Evolutionary conservation across 2,329 filamentous ascomycete genomes (phyloP).

Genomic region (Lecanoromycetidae sp.): DNA sequence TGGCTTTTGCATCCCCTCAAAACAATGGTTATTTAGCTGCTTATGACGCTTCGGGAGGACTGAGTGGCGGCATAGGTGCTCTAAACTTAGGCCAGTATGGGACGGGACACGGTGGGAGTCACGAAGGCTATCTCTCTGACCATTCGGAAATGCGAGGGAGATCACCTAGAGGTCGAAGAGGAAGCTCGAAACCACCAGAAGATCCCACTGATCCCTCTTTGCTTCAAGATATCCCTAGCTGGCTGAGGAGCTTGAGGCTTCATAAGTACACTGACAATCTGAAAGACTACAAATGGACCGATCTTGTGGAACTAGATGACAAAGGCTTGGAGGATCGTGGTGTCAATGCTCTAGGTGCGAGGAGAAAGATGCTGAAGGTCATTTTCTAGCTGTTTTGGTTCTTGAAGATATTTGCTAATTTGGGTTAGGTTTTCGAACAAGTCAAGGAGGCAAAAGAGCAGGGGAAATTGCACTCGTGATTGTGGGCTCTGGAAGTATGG

Average conservation of each 20-base stretch:
- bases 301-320: constrained; percentile 82
- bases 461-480: constrained; percentile 56
- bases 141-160: constrained; percentile 89
- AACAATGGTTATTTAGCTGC: constrained; percentile 89
- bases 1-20: constrained; percentile 76
- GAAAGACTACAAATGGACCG: constrained; percentile 94
- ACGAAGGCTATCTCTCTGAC: constrained; percentile 84
- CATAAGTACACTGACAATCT: constrained; percentile 99
- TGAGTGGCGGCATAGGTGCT: constrained; percentile 57
- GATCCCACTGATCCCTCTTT: constrained; percentile 86
- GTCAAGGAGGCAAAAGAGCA: constrained; percentile 71
- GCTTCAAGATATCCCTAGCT: constrained; percentile 88
- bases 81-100: constrained; percentile 63
- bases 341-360: constrained; percentile 85
- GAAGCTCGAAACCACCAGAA: constrained; percentile 94
- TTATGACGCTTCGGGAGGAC: constrained; percentile 62
- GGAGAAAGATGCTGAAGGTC: constrained; percentile 96
- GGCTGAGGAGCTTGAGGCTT: constrained; percentile 84
- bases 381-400: constrained; percentile 20
- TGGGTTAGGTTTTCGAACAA: constrained; percentile 70
- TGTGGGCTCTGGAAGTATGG: no score
- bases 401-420: constrained; percentile 23
- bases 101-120: constrained; percentile 39
- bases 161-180: constrained; percentile 80
- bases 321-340: constrained; percentile 84